phyloP scores from a whole-genome alignment of 2,329 filamentous ascomycete species.

The Chaetomium globosum region DNA sequence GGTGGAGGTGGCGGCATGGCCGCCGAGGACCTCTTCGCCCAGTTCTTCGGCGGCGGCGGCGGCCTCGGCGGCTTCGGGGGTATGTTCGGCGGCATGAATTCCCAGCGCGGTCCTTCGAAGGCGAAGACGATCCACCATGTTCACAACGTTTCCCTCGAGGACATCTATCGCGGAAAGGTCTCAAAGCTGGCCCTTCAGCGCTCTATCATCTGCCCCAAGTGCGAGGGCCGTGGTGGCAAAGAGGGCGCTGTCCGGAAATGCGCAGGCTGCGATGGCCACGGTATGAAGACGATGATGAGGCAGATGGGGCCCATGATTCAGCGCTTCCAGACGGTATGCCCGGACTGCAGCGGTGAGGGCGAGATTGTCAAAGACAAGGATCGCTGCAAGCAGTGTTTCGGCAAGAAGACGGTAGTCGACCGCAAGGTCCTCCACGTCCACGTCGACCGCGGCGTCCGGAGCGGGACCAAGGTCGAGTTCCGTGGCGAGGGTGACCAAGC shows the following conservation, averaged over 20 bases:
- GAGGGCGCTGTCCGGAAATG: slow-evolving; percentile 97
- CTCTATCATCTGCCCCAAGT: slow-evolving; percentile 94
- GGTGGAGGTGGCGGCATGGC: slow-evolving; percentile 80
- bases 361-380: slow-evolving; percentile 97
- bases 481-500: slow-evolving; percentile 94
- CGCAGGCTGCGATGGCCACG: slow-evolving; percentile 83
- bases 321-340: slow-evolving; percentile 98
- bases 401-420: slow-evolving; percentile 98
- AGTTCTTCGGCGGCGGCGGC: slow-evolving; percentile 83
- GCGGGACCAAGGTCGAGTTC: slow-evolving; percentile 96
- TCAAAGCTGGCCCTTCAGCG: slow-evolving; percentile 97
- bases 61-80: slow-evolving; percentile 73
- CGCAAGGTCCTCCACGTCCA: slow-evolving; percentile 98
- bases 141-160: slow-evolving; percentile 96
- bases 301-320: slow-evolving; percentile 99
- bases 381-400: slow-evolving; percentile 92
- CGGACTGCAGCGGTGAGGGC: slow-evolving; percentile 95
- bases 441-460: slow-evolving; percentile 91
- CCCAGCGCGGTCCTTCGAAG: slow-evolving; percentile 78
- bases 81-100: slow-evolving; percentile 79
- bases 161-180: slow-evolving; percentile 96
- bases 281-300: slow-evolving; percentile 99
- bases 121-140: slow-evolving; percentile 96
- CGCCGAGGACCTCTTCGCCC: slow-evolving; percentile 92
- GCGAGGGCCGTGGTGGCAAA: slow-evolving; percentile 92